A percentile compares a stretch with the other conserved stretches of the same genome.
phyloP scores from a whole-genome alignment of 2,329 filamentous ascomycete species.

The Penicillium thymicola region DNA sequence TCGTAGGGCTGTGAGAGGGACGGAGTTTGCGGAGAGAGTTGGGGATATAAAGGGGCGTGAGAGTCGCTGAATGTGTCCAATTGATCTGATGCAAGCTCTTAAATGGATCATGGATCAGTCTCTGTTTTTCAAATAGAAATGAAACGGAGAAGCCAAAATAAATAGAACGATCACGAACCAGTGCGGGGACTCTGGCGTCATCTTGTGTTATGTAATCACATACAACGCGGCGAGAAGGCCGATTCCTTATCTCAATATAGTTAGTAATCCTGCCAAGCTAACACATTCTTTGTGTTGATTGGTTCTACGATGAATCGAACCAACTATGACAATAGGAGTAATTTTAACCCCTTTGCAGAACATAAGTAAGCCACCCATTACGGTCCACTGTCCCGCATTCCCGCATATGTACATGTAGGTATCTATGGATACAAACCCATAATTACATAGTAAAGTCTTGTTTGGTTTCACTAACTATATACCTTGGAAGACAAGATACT shows the following conservation, averaged over 20 bases:
- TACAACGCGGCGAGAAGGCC: background rate
- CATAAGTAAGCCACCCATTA: background rate
- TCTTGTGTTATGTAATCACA: constrained; percentile 16
- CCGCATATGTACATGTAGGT: too few relatives aligned
- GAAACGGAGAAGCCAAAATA: constrained; percentile 11
- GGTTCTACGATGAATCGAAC: background rate
- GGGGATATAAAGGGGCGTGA: constrained; percentile 10
- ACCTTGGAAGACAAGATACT: too few relatives aligned
- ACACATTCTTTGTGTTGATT: background rate
- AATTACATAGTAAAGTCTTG: too few relatives aligned
- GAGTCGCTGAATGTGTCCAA: constrained; percentile 23
- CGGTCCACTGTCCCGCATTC: too few relatives aligned
- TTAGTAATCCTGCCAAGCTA: background rate
- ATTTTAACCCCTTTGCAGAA: background rate
- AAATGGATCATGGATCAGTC: constrained; percentile 29
- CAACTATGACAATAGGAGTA: background rate
- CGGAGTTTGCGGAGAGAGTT: constrained; percentile 19
- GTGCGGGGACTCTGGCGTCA: constrained; percentile 24
- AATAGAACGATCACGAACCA: constrained; percentile 7
- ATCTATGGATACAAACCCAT: too few relatives aligned
- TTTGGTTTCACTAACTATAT: too few relatives aligned
- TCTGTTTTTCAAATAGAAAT: constrained; percentile 4
- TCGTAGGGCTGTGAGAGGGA: constrained; percentile 20
- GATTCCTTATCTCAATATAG: background rate
- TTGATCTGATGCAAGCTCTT: constrained; percentile 21